Evolutionary conservation across 768 basidiomycete genomes (phyloP).

Genomic region (Agrocybe pediades): DNA sequence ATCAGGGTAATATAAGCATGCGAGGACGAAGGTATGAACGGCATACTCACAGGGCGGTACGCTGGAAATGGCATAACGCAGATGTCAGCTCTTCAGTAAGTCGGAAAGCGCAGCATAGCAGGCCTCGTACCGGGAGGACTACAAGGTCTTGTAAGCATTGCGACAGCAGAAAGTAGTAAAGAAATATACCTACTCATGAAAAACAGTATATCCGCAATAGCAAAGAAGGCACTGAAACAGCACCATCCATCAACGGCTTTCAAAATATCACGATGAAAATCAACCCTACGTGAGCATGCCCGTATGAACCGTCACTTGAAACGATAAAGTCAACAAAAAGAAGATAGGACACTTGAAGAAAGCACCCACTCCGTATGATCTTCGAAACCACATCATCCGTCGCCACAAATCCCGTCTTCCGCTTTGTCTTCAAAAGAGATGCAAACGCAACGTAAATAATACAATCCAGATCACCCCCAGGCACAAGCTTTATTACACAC

Average conservation of each 20-base stretch:
- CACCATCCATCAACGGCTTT: background rate
- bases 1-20: background rate
- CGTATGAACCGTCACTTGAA: slow-evolving; percentile 43
- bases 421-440: slow-evolving; percentile 24
- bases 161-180: background rate
- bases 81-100: too few relatives aligned
- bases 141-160: slow-evolving; percentile 3
- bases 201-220: slow-evolving; percentile 42
- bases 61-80: too few relatives aligned
- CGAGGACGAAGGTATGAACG: slow-evolving; percentile 14
- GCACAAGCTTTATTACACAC: slow-evolving; percentile 24
- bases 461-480: background rate
- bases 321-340: slow-evolving; percentile 1
- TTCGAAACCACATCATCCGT: slow-evolving; percentile 44
- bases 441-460: background rate
- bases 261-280: background rate
- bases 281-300: slow-evolving; percentile 43
- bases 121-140: slow-evolving; percentile 35
- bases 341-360: background rate
- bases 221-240: slow-evolving; percentile 36
- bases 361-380: slow-evolving; percentile 31
- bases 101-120: background rate
- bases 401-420: slow-evolving; percentile 42
- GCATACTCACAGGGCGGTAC: slow-evolving; percentile 47
- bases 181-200: slow-evolving; percentile 39